phyloP scores from a whole-genome alignment of 371 early-diverging fungal genomes.

The Lichtheimia ornata region DNA sequence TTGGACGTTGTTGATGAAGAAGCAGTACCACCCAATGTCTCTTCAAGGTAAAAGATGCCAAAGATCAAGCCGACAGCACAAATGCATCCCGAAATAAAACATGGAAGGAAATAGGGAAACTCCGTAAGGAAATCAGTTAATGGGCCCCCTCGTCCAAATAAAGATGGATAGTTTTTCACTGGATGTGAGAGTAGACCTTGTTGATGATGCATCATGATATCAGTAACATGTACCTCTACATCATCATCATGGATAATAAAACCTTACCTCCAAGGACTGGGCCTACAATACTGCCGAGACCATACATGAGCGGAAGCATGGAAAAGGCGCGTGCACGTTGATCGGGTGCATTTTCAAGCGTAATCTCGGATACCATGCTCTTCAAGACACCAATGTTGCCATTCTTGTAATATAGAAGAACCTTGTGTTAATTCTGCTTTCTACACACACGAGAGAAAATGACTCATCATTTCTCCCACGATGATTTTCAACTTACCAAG shows the following conservation, averaged over 20 bases:
- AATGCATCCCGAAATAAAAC: constrained; percentile 68
- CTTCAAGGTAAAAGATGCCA: constrained; percentile 74
- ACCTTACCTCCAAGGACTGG: constrained; percentile 70
- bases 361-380: constrained; percentile 85
- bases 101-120: constrained; percentile 89
- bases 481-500: constrained; percentile 37
- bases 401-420: constrained; percentile 19
- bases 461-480: neutral
- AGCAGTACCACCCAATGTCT: constrained; percentile 48
- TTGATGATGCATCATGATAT: neutral
- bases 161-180: constrained; percentile 59
- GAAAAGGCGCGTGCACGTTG: constrained; percentile 57
- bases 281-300: constrained; percentile 64
- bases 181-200: constrained; percentile 75
- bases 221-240: neutral
- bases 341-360: constrained; percentile 56
- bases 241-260: too few species aligned
- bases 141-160: constrained; percentile 61
- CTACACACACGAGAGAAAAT: constrained; percentile 23
- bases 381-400: constrained; percentile 85
- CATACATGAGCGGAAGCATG: constrained; percentile 58
- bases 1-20: too few species aligned
- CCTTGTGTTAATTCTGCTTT: neutral
- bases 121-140: constrained; percentile 57
- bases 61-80: constrained; percentile 65